Percentiles rank a stretch among this genome's conserved stretches.
Conservation (phyloP, 805 yeast species). For the Starmera caribaea region DNA sequence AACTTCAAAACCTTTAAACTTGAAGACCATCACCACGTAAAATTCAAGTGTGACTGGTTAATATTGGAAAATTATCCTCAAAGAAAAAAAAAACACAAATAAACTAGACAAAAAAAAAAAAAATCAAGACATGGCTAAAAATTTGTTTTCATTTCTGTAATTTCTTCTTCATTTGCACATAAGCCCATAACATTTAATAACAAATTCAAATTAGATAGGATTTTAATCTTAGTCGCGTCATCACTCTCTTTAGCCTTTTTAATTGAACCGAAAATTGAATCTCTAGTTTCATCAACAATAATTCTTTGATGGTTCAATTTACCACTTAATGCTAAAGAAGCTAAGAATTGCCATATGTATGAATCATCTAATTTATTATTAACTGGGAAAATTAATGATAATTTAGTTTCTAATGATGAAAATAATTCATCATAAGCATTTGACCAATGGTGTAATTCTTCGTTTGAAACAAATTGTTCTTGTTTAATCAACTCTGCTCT, state of each 20-base stretch:
- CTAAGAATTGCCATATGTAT: conserved; percentile 95
- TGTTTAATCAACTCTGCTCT: conserved; percentile 89
- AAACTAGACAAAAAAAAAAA: too few species aligned
- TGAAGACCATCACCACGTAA: too few species aligned
- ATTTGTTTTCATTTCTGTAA: conserved; percentile 51
- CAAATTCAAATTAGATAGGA: conserved; percentile 75
- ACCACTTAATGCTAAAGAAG: conserved; percentile 88
- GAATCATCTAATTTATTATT: conserved; percentile 23
- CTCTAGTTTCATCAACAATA: conserved; percentile 89
- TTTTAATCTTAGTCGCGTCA: conserved; percentile 38
- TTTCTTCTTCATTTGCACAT: conserved; percentile 83
- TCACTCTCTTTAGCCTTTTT: conserved; percentile 51
- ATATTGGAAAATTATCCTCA: too few species aligned
- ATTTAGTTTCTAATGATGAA: conserved; percentile 66
- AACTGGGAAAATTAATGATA: conserved; percentile 77
- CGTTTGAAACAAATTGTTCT: conserved; percentile 45
- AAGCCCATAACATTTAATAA: conserved; percentile 95
- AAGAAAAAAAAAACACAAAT: too few species aligned
- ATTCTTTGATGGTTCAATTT: conserved; percentile 84
- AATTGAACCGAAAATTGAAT: conserved; percentile 85
- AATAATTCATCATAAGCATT: conserved; percentile 75
- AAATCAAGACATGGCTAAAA: too few species aligned
- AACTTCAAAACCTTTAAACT: too few species aligned
- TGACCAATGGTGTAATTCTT: conserved; percentile 52
- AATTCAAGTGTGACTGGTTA: too few species aligned